Conservation (phyloP, 768 basidiomycete species). For the Gymnopilus junonius region DNA sequence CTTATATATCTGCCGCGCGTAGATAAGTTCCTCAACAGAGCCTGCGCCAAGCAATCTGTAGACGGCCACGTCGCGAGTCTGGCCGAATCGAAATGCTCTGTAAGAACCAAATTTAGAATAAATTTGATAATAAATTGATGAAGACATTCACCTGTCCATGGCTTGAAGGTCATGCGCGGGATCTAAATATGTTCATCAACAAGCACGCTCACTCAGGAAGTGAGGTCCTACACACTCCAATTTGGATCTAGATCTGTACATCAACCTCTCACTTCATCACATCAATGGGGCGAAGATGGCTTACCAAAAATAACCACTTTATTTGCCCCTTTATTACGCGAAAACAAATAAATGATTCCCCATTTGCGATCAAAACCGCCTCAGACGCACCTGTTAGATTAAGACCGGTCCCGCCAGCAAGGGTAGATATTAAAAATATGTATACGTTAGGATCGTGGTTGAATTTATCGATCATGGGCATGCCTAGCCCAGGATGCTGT, state of each 20-base stretch:
- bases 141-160: conserved; percentile 63
- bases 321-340: conserved; percentile 66
- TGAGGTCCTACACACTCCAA: conserved; percentile 73
- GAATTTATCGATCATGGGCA: conserved; percentile 86
- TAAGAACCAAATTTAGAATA: neutral
- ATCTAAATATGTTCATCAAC: conserved; percentile 48
- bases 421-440: conserved; percentile 87
- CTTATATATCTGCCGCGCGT: conserved; percentile 90
- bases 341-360: neutral
- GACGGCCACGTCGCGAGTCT: conserved; percentile 83
- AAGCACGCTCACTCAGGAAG: neutral
- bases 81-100: conserved; percentile 84
- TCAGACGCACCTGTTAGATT: conserved; percentile 65
- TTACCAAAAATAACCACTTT: conserved; percentile 91
- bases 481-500: conserved; percentile 50
- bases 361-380: neutral
- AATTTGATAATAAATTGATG: neutral
- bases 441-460: conserved; percentile 74
- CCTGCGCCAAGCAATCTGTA: conserved; percentile 86
- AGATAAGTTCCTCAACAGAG: conserved; percentile 86
- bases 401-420: conserved; percentile 90
- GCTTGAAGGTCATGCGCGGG: conserved; percentile 95
- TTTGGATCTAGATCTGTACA: conserved; percentile 68
- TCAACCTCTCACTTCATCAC: conserved; percentile 12
- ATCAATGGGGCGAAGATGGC: conserved; percentile 21